Conservation (phyloP, 257 asterid genomes). For the Eucommia ulmoides region DNA sequence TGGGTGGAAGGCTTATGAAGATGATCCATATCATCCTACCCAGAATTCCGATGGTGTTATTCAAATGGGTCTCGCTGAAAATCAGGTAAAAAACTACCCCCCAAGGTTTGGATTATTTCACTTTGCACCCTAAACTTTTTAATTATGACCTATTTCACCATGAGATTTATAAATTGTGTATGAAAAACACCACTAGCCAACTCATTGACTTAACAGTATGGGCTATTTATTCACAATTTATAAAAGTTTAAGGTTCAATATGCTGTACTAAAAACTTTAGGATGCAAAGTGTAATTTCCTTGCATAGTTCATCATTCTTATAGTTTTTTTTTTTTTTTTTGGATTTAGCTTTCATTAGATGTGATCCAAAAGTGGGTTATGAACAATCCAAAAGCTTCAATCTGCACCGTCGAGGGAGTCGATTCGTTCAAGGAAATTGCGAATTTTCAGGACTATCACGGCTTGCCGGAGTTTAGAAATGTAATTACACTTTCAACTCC, state of each 20-base stretch:
- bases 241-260: too few relatives aligned
- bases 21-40: slow-evolving; percentile 18
- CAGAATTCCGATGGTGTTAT: slow-evolving; percentile 13
- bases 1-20: slow-evolving; percentile 38
- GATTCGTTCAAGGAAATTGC: slow-evolving; percentile 20
- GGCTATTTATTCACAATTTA: too few relatives aligned
- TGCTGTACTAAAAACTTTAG: too few relatives aligned
- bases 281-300: too few relatives aligned
- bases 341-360: slow-evolving; percentile 19
- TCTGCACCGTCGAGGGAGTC: slow-evolving; percentile 18
- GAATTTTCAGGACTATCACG: slow-evolving; percentile 22
- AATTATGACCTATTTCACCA: not conserved
- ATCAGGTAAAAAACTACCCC: slow-evolving; percentile 12
- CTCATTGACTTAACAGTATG: too few relatives aligned
- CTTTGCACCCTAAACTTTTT: not conserved
- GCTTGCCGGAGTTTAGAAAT: slow-evolving; percentile 17
- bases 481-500: not conserved
- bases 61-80: slow-evolving; percentile 24
- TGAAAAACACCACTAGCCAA: not conserved
- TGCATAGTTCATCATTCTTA: too few relatives aligned
- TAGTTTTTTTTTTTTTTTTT: not conserved
- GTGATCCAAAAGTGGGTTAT: slow-evolving; percentile 15
- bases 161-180: not conserved
- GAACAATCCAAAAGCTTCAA: slow-evolving; percentile 20
- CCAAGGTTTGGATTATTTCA: not conserved